Evolutionary conservation across 305 asterid species (phyloP).

Genomic region (Solanum chacoense): DNA sequence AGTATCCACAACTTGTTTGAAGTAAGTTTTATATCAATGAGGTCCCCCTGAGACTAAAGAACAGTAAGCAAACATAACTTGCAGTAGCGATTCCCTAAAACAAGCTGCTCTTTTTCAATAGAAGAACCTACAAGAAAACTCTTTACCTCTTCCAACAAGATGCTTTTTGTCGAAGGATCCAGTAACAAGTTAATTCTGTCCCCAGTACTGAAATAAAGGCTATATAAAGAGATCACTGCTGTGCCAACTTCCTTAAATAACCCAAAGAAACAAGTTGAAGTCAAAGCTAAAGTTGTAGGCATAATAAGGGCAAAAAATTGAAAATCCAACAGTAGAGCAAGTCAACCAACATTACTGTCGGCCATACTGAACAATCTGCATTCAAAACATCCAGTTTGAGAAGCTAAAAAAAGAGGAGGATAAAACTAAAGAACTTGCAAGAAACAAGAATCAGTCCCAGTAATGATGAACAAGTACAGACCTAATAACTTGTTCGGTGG

Average conservation of each 20-base stretch:
- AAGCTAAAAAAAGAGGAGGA: not conserved
- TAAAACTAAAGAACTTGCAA: not conserved
- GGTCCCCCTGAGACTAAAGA: constrained; percentile 45
- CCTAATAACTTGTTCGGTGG: not conserved
- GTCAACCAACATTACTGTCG: not conserved
- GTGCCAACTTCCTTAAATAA: constrained; percentile 42
- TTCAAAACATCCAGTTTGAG: not conserved
- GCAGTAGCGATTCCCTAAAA: not conserved
- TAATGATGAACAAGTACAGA: not conserved
- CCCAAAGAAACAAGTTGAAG: constrained; percentile 9
- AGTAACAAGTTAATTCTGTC: constrained; percentile 41
- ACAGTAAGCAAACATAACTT: not conserved
- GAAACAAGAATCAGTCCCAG: not conserved
- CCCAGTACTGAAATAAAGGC: constrained; percentile 40
- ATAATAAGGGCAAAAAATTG: constrained; percentile 1
- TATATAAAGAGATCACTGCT: constrained; percentile 39
- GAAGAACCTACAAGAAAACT: constrained; percentile 1
- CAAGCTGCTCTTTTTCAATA: not conserved
- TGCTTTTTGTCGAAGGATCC: constrained; percentile 38
- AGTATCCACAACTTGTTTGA: constrained; percentile 70
- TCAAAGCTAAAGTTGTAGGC: constrained; percentile 5
- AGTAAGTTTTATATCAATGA: constrained; percentile 65
- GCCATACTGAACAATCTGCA: not conserved
- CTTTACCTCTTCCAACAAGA: constrained; percentile 60
- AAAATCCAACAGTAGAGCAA: not conserved